A percentile compares a stretch with the other conserved stretches of the same genome.
Conservation (phyloP, 495 filamentous ascomycete species). For the Lophiotrema nucula region DNA sequence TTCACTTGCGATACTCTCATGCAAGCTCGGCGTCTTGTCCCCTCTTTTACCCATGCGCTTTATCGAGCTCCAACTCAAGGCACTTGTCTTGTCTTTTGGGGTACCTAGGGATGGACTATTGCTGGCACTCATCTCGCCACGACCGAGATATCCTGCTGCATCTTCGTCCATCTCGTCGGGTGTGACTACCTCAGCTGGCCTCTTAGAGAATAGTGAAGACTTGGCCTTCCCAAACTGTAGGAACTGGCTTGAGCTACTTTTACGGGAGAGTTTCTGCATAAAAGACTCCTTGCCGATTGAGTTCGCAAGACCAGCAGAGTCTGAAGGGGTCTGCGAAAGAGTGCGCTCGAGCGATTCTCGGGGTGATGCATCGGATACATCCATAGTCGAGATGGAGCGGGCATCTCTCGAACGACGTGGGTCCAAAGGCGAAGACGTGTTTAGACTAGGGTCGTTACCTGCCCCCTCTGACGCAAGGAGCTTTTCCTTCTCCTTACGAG, state of each 20-base stretch:
- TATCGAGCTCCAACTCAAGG: slow-evolving; percentile 34
- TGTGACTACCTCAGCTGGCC: slow-evolving; percentile 17
- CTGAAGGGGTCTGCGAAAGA: slow-evolving; percentile 35
- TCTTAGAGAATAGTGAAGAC: slow-evolving; percentile 30
- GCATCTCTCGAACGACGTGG: slow-evolving; percentile 37
- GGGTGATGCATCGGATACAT: slow-evolving; percentile 31
- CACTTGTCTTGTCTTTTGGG: slow-evolving; percentile 29
- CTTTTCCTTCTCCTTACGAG: slow-evolving; percentile 33
- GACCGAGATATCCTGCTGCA: not conserved
- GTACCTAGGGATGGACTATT: slow-evolving; percentile 29
- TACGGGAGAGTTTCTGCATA: slow-evolving; percentile 44
- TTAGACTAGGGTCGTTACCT: slow-evolving; percentile 19
- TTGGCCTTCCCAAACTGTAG: slow-evolving; percentile 37
- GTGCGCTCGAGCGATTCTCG: slow-evolving; percentile 35
- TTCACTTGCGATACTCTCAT: slow-evolving; percentile 36
- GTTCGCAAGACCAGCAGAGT: slow-evolving; percentile 21
- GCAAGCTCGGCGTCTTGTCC: slow-evolving; percentile 35
- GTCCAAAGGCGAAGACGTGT: slow-evolving; percentile 33
- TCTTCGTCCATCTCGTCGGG: slow-evolving; percentile 31
- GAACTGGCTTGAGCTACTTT: slow-evolving; percentile 41
- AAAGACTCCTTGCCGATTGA: slow-evolving; percentile 36
- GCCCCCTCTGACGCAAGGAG: slow-evolving; percentile 11
- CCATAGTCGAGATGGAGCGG: slow-evolving; percentile 38
- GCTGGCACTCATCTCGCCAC: slow-evolving; percentile 19
- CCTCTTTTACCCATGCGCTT: slow-evolving; percentile 33